Evolutionary conservation across 2,329 filamentous ascomycete species (phyloP).

Genomic region (Cordyceps cicadae): DNA sequence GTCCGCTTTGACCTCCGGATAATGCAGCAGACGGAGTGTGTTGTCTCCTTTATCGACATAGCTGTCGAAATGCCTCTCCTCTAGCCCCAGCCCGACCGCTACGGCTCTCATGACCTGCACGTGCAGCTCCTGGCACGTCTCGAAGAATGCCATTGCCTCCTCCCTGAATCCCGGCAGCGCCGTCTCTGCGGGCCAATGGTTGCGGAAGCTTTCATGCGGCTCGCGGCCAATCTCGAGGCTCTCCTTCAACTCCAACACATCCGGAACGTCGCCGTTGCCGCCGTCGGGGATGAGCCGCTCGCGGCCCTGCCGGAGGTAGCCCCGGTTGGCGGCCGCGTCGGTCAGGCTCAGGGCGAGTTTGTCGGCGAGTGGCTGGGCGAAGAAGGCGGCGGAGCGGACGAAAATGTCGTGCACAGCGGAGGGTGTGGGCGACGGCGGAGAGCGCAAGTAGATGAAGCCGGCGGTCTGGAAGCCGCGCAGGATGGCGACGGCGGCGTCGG

Average conservation of each 20-base stretch:
- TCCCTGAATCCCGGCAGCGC: conserved; percentile 49
- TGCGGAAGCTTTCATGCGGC: conserved; percentile 52
- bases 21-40: conserved; percentile 66
- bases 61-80: conserved; percentile 64
- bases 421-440: conserved; percentile 61
- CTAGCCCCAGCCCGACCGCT: conserved; percentile 69
- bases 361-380: conserved; percentile 49
- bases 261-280: neutral
- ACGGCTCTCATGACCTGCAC: conserved; percentile 75
- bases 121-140: conserved; percentile 66
- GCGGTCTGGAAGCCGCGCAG: conserved; percentile 74
- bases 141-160: conserved; percentile 69
- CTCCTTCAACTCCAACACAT: conserved; percentile 57
- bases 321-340: conserved; percentile 62
- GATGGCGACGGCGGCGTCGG: conserved; percentile 60
- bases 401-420: conserved; percentile 56
- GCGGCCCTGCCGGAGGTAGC: conserved; percentile 60
- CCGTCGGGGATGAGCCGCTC: conserved; percentile 56
- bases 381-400: conserved; percentile 60
- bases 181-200: conserved; percentile 60
- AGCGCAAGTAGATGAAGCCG: conserved; percentile 79
- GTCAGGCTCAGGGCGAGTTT: conserved; percentile 66
- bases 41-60: conserved; percentile 66
- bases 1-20: conserved; percentile 57
- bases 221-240: conserved; percentile 58